Evolutionary conservation across 2,329 filamentous ascomycete species (phyloP).

Genomic region (Alternaria hordeiaustralica): DNA sequence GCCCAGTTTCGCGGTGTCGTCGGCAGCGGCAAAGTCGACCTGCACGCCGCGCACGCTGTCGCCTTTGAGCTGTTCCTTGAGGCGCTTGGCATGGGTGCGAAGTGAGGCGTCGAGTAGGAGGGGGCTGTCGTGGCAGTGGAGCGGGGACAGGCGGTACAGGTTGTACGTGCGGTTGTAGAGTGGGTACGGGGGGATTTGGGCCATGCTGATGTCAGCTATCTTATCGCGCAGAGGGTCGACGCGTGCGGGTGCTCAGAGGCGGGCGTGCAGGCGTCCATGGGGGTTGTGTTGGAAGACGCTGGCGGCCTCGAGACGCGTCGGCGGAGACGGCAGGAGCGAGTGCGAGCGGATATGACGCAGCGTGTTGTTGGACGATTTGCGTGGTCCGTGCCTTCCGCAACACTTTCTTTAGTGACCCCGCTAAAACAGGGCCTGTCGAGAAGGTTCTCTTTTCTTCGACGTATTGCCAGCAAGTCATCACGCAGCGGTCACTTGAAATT

Average conservation of each 20-base stretch:
- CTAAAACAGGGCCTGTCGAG: constrained; percentile 16
- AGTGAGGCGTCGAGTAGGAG: constrained; percentile 49
- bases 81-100: constrained; percentile 55
- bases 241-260: neutral
- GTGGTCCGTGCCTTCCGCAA: constrained; percentile 5
- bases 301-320: constrained; percentile 6
- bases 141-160: constrained; percentile 61
- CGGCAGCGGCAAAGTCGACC: constrained; percentile 45
- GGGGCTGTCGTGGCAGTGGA: constrained; percentile 54
- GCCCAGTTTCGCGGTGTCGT: constrained; percentile 54
- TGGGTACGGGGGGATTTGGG: constrained; percentile 49
- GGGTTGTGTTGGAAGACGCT: neutral
- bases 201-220: constrained; percentile 30
- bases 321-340: neutral
- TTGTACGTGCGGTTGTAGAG: constrained; percentile 62
- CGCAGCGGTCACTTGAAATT: constrained; percentile 14
- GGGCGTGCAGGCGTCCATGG: neutral
- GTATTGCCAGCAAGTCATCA: constrained; percentile 7
- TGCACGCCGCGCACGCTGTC: constrained; percentile 57
- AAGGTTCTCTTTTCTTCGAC: constrained; percentile 25
- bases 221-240: neutral
- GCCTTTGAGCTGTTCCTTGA: constrained; percentile 58
- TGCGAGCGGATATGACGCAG: constrained; percentile 17
- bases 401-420: constrained; percentile 18
- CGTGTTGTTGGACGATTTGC: constrained; percentile 4